Percentiles rank a stretch among this genome's conserved stretches.
Evolutionary conservation across 495 filamentous ascomycete species (phyloP).

Genomic region (Neurospora sp.): DNA sequence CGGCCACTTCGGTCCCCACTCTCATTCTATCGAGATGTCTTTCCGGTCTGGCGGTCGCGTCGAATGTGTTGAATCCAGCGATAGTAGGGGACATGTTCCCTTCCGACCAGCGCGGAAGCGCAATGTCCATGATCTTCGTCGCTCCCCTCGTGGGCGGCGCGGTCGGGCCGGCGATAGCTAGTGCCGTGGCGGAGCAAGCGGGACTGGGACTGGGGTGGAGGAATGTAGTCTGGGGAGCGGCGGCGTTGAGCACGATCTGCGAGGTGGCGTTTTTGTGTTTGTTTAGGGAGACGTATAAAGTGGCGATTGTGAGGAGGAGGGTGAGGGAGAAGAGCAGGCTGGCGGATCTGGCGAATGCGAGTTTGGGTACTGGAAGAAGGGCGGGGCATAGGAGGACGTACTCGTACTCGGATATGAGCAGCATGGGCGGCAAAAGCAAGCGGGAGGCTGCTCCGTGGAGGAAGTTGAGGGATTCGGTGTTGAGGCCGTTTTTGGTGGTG

Average conservation of each 20-base stretch:
- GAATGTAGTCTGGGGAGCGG: slow-evolving; percentile 43
- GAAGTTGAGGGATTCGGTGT: slow-evolving; percentile 31
- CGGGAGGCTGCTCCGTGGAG: slow-evolving; percentile 3
- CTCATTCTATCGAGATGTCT: slow-evolving; percentile 40
- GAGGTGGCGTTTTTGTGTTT: slow-evolving; percentile 36
- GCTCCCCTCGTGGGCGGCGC: slow-evolving; percentile 41
- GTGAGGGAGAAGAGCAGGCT: slow-evolving; percentile 33
- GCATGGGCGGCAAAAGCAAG: slow-evolving; percentile 23
- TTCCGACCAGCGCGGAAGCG: slow-evolving; percentile 38
- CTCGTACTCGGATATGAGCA: slow-evolving; percentile 29
- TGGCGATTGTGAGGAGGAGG: slow-evolving; percentile 35
- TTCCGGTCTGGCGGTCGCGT: slow-evolving; percentile 41
- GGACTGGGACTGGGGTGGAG: slow-evolving; percentile 54
- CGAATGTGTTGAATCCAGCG: slow-evolving; percentile 46
- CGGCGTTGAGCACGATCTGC: slow-evolving; percentile 35
- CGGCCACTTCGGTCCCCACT: slow-evolving; percentile 25
- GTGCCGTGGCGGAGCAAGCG: slow-evolving; percentile 40
- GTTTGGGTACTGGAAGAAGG: slow-evolving; percentile 4
- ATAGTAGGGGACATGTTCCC: slow-evolving; percentile 50
- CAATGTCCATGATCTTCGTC: slow-evolving; percentile 39
- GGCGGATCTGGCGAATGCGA: slow-evolving; percentile 29
- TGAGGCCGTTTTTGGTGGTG: slow-evolving; percentile 38
- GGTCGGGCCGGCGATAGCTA: slow-evolving; percentile 50
- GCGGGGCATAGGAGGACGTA: slow-evolving; percentile 7
- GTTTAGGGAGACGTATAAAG: slow-evolving; percentile 41